These are phyloP conservation scores for Spathaspora passalidarum DNA, from an alignment of 805 yeast genomes.

Conservation along the genomic window DNA sequence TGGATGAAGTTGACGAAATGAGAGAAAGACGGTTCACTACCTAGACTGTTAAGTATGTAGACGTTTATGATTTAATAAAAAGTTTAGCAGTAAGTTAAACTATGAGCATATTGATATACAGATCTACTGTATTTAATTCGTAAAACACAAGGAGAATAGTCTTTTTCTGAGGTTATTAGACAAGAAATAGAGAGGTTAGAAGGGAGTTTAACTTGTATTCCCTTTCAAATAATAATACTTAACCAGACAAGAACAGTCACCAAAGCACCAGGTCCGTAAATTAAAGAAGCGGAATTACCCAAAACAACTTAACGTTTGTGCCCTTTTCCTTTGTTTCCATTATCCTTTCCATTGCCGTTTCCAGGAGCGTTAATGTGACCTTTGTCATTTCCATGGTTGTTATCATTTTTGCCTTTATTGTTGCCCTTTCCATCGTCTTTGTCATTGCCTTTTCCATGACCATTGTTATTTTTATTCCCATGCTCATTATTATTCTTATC, in stretches of 20 bases:
- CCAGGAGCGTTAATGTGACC: not conserved
- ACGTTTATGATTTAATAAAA: not conserved
- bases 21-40: not conserved
- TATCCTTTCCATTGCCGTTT: not conserved
- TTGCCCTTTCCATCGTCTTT: not conserved
- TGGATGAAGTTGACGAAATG: not conserved
- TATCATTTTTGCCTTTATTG: not conserved
- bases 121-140: no score
- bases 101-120: no score
- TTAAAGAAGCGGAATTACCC: not conserved
- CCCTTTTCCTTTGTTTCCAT: not conserved
- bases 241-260: not conserved
- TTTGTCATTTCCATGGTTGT: not conserved
- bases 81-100: not conserved
- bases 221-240: no score
- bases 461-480: not conserved
- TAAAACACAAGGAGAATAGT: no score
- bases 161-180: no score
- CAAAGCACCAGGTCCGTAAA: not conserved
- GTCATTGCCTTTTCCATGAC: not conserved
- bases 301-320: not conserved
- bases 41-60: not conserved
- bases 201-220: no score
- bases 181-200: no score
- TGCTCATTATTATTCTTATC: not conserved